phyloP scores from a whole-genome alignment of 2,329 filamentous ascomycete genomes.

The Venturia aucupariae region DNA sequence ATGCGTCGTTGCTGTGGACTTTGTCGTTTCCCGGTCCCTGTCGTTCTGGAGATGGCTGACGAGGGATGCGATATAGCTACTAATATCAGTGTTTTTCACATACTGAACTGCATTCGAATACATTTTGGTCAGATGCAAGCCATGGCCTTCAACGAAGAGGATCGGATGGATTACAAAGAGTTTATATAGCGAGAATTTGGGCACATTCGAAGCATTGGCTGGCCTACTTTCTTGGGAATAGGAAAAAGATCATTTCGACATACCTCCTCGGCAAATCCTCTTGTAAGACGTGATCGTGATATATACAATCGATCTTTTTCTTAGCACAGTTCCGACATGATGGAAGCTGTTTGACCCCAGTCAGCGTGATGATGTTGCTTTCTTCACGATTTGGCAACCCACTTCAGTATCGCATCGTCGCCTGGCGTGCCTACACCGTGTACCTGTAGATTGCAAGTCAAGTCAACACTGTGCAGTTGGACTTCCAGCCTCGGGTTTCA shows the following conservation, averaged over 20 bases:
- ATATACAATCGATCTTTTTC: constrained; percentile 27
- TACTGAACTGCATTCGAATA: no score
- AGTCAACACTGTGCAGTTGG: no score
- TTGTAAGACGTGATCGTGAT: constrained; percentile 27
- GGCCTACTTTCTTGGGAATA: no score
- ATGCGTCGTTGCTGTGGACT: constrained; percentile 9
- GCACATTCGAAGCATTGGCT: no score
- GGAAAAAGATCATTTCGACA: no score
- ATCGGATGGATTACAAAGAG: no score
- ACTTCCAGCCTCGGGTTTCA: constrained; percentile 14
- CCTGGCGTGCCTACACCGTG: not conserved
- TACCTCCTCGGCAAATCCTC: constrained; percentile 25
- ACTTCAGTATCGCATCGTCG: not conserved
- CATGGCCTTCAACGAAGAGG: no score
- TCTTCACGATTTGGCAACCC: not conserved
- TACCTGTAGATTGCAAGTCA: not conserved
- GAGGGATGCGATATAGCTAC: constrained; percentile 27
- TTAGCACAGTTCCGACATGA: constrained; percentile 30
- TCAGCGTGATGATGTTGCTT: not conserved
- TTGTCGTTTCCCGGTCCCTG: constrained; percentile 17
- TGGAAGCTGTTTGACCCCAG: constrained; percentile 27
- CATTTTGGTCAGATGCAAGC: no score
- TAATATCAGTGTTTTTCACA: not conserved
- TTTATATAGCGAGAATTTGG: no score
- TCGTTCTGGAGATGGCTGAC: constrained; percentile 26